Base-by-base conservation (phyloP, 106 monocot species). In the Apostasia shenzhenica region DNA sequence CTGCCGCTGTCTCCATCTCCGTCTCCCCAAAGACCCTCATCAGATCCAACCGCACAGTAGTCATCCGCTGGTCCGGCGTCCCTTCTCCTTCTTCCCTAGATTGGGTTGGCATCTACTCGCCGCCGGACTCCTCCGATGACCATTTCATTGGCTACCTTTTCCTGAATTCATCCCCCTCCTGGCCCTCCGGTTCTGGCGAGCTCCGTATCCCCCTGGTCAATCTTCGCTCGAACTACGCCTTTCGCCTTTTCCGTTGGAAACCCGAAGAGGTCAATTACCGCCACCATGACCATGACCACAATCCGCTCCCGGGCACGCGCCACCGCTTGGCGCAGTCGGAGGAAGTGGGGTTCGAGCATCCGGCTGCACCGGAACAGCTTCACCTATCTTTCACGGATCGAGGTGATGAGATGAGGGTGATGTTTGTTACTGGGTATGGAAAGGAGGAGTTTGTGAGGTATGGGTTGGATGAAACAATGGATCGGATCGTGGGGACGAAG, bases 41-140 rank as follows among this genome's bases (percentile, higher is more conserved):
- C 45, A 59, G 52, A 55, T 76, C 92, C 77, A 81, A 81, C 66
- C 54, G 56, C 81, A 72, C 62, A 2, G 75, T 85, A 70, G 62
- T 11, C 14, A 82, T 93, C 83, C 75, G 67, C 9, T 99, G 99
- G 99, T 81, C 81, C 4, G 86, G 87, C 10, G 52, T 97, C 62
- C 49, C 64, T 8, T 72, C 78, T 71, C 99, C 99, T 13, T 81
- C 84, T 39, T 62, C 68, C 6, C 87, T 90, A 70, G 99, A 99
- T 61, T 99, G 82, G 82, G 70, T 99, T 55, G 99, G 90, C 6
- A 87, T 99, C 83, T 99, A 93, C 81, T 85, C 87, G 9, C 99
- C 99, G 0, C 87, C 99, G 6, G 39, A 48, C 51, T 99, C 92
- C 43, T 43, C 49, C 54, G 81, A 99, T 75, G 13, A 63, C 8